phyloP scores from a whole-genome alignment of 139 green algal genomes.

The Micractinium conductrix region DNA sequence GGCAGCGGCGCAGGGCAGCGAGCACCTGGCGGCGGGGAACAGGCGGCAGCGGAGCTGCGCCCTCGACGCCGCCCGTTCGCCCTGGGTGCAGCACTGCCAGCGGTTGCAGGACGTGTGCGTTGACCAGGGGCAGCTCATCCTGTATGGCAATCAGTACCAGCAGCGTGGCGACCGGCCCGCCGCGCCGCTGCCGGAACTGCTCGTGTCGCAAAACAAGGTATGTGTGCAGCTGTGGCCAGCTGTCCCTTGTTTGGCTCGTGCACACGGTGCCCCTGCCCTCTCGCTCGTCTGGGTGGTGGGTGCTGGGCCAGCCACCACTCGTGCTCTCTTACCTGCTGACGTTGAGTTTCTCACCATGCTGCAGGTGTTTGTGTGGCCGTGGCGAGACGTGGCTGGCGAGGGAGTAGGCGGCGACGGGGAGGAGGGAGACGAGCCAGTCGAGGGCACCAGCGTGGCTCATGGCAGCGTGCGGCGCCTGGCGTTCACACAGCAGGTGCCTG shows the following conservation, averaged over 20 bases:
- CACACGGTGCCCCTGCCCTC: no score
- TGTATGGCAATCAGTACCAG: constrained; percentile 18
- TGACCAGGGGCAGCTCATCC: not conserved
- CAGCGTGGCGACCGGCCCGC: not conserved
- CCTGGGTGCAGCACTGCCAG: constrained; percentile 22
- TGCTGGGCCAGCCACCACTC: not conserved
- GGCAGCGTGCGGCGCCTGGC: not conserved
- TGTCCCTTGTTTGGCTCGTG: not conserved
- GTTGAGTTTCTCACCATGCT: not conserved
- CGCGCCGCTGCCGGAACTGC: not conserved
- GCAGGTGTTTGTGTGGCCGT: constrained; percentile 1
- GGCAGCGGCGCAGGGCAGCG: not conserved
- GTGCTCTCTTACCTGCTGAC: not conserved
- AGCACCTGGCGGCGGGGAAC: not conserved
- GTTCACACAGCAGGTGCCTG: no score
- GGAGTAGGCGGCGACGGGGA: not conserved
- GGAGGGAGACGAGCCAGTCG: not conserved
- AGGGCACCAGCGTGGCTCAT: not conserved
- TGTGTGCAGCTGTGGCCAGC: not conserved
- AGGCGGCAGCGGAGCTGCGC: not conserved
- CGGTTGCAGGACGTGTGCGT: constrained; percentile 3
- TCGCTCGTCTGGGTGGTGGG: no score
- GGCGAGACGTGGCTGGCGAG: not conserved
- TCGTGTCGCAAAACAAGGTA: not conserved
- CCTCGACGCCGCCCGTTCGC: constrained; percentile 1